Conservation (phyloP, 257 asterid genomes). For the Solanum chiquidenum region DNA sequence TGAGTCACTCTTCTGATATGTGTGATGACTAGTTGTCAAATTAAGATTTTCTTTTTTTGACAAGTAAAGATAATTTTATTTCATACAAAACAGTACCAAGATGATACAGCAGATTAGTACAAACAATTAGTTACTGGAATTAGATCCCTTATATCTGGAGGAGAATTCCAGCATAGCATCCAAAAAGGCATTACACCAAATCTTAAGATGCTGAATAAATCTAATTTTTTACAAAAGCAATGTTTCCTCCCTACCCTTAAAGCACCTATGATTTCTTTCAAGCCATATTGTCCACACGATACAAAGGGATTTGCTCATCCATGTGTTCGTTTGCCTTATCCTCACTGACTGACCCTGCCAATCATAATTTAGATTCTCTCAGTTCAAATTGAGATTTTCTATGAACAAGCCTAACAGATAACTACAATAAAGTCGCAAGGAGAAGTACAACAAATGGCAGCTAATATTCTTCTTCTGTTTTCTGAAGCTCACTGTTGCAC, state of each 20-base stretch:
- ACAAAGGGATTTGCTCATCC: background rate
- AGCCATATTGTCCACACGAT: background rate
- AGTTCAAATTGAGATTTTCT: background rate
- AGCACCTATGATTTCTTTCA: background rate
- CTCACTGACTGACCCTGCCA: slow-evolving; percentile 2
- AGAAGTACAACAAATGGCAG: background rate
- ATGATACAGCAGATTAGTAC: background rate
- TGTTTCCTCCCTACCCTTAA: background rate
- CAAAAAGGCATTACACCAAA: background rate
- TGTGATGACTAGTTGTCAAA: background rate
- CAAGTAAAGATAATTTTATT: background rate
- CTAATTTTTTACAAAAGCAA: background rate
- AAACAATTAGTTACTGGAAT: background rate
- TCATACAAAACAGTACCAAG: background rate
- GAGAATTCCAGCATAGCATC: background rate
- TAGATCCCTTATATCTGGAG: background rate
- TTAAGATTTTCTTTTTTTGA: background rate
- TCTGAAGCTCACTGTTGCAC: background rate
- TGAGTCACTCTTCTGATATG: background rate
- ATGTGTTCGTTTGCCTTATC: background rate
- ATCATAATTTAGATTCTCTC: background rate
- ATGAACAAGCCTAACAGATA: background rate
- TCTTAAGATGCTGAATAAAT: background rate
- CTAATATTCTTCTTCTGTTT: background rate
- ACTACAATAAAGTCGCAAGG: background rate